Evolutionary conservation across 345 rosid genomes (phyloP).

Genomic region (Hirschfeldia incana): DNA sequence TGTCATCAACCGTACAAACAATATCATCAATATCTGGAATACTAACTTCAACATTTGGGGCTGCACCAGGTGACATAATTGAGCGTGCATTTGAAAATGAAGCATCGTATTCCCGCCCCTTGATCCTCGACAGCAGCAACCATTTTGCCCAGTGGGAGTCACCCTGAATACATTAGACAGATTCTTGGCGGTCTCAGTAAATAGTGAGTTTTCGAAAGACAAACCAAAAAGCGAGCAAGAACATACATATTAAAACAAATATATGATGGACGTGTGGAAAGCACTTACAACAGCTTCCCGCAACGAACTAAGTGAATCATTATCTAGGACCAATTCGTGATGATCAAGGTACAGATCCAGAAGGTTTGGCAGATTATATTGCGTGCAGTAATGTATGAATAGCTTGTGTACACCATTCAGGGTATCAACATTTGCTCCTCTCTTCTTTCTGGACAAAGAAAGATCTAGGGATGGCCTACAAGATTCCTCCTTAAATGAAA

Average conservation of each 20-base stretch:
- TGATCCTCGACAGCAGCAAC: conserved; percentile 83
- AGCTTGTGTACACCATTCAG: conserved; percentile 69
- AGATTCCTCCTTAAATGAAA: conserved; percentile 47
- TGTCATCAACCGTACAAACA: conserved; percentile 84
- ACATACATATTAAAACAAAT: conserved; percentile 24
- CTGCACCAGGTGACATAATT: conserved; percentile 55
- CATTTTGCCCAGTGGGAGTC: conserved; percentile 97
- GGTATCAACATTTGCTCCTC: conserved; percentile 43
- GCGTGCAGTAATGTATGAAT: conserved; percentile 62
- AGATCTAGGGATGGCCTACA: conserved; percentile 47
- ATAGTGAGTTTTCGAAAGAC: conserved; percentile 10
- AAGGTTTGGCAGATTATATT: conserved; percentile 75
- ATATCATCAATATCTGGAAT: conserved; percentile 60
- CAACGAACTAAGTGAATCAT: conserved; percentile 52
- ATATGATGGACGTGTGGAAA: conserved; percentile 30
- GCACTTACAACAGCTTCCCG: conserved; percentile 89
- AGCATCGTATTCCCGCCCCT: conserved; percentile 90
- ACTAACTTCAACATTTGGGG: conserved; percentile 53
- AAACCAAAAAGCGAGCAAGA: conserved; percentile 22
- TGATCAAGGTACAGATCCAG: conserved; percentile 87
- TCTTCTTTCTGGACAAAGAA: conserved; percentile 44
- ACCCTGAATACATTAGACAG: conserved; percentile 58
- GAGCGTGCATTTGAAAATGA: conserved; percentile 89
- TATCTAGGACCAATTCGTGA: conserved; percentile 63
- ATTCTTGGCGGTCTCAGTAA: conserved; percentile 25